Evolutionary conservation across 148 eudicot species (phyloP).

Genomic region (Drosera capensis): DNA sequence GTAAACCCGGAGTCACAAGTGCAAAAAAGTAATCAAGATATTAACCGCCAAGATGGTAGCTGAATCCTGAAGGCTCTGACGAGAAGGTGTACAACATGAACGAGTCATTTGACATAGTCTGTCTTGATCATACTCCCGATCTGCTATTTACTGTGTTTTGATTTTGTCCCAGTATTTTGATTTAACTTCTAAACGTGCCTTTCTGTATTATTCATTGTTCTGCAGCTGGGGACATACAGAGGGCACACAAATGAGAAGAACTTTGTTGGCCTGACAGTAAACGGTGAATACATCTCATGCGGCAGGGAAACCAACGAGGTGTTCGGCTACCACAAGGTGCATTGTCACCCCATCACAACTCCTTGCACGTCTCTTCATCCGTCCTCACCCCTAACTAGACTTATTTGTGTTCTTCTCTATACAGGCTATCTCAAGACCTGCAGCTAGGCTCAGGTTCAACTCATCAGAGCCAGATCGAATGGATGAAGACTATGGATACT

Average conservation of each 20-base stretch:
- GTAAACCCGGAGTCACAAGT: no score
- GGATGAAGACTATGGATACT: constrained; percentile 50
- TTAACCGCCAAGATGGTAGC: no score
- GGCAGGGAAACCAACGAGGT: constrained; percentile 95
- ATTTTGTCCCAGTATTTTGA: background rate
- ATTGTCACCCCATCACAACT: background rate
- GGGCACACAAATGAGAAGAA: constrained; percentile 86
- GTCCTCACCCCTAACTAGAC: background rate
- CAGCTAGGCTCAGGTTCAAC: constrained; percentile 54
- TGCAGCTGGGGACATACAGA: constrained; percentile 54
- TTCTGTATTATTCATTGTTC: no score
- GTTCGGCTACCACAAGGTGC: constrained; percentile 82
- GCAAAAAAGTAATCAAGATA: no score
- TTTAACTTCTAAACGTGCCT: background rate
- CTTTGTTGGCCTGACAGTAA: constrained; percentile 71
- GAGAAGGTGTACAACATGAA: no score
- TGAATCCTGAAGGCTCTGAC: no score
- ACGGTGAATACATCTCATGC: constrained; percentile 74
- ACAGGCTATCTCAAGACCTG: constrained; percentile 70
- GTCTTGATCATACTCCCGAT: no score
- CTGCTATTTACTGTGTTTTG: no score
- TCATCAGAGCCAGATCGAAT: constrained; percentile 30
- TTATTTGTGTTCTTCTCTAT: background rate
- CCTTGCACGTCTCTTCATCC: background rate
- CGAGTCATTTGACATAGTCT: no score